Percentiles rank a stretch among this genome's conserved stretches.
Conservation (phyloP, 2,329 filamentous ascomycete genomes). For the Arthrobotrys entomopaga region DNA sequence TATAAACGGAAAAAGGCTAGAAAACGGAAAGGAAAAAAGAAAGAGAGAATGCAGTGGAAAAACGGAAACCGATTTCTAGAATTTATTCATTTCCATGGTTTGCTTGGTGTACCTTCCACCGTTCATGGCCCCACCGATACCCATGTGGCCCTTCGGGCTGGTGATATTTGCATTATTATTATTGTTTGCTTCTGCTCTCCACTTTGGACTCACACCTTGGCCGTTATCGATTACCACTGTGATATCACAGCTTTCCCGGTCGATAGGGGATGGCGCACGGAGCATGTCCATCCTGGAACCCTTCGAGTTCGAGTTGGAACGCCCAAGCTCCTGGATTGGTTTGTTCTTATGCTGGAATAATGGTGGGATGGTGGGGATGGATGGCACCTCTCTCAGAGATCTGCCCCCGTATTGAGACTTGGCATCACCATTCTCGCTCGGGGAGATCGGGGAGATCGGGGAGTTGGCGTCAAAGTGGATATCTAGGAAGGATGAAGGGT, state of each 20-base stretch:
- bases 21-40: slow-evolving; percentile 6
- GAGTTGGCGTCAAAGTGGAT: slow-evolving; percentile 49
- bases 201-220: slow-evolving; percentile 15
- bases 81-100: slow-evolving; percentile 53
- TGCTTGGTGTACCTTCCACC: slow-evolving; percentile 51
- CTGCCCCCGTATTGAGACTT: slow-evolving; percentile 10
- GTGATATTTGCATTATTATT: slow-evolving; percentile 32
- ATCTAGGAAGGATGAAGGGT: slow-evolving; percentile 50
- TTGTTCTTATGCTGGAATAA: slow-evolving; percentile 51
- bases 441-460: slow-evolving; percentile 30
- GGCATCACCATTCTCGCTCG: slow-evolving; percentile 11
- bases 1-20: slow-evolving; percentile 5
- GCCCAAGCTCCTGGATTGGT: slow-evolving; percentile 15
- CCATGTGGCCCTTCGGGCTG: slow-evolving; percentile 15
- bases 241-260: slow-evolving; percentile 47
- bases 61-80: slow-evolving; percentile 22
- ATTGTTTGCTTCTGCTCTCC: slow-evolving; percentile 18
- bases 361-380: slow-evolving; percentile 42
- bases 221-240: slow-evolving; percentile 47
- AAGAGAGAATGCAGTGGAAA: neutral
- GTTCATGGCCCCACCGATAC: slow-evolving; percentile 53
- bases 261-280: slow-evolving; percentile 20
- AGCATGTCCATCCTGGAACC: slow-evolving; percentile 4
- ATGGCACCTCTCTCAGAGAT: slow-evolving; percentile 31
- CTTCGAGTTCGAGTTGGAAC: slow-evolving; percentile 15